Evolutionary conservation across 306 rosid genomes (phyloP), one percentile per base, ranked within the genome.

Genomic region (Abrus pulchellus): DNA sequence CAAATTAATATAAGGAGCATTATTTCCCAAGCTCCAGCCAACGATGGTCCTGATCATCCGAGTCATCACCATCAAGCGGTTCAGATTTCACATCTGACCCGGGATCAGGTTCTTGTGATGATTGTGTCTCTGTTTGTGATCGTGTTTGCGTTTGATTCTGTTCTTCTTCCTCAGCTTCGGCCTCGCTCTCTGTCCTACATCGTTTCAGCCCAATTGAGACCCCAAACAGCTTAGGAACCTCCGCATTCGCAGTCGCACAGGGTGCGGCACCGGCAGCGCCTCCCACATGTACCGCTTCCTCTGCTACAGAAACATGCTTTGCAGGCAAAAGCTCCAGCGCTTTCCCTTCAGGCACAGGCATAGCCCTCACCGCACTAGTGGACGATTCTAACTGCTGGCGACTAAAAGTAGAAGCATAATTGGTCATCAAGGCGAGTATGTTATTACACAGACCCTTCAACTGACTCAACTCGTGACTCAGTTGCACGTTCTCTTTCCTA

Each of bases 151-250:
- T 55, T 38, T 83, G 88, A 62, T 72, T 76, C 2, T 74, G 88
- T 2, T 77, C 82, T 69, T 83, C 83, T 7, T 57, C 83, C 43
- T 79, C 92, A 12, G 62, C 80, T 7, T 86, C 83, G 4, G 9
- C 87, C 53, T 82, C 91, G 14, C 77, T 77, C 27, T 91, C 89
- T 11, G 78, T 86, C 75, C 97, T 87, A 72, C 44, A 72, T 55
- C 99, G 87, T 86, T 95, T 95, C 41, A 72, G 62, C 8, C 96
- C 98, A 73, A 95, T 92, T 1, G 97, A 89, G 33, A 95, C 97
- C 13, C 99, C 99, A 34, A 95, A 95, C 72, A 95, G 67, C 75
- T 83, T 90, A 10, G 94, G 96, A 60, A 84, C 81, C 30, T 38
- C 78, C 30, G 53, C 54, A 8, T 59, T 54, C 61, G 5, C 14